Evolutionary conservation across 345 rosid genomes (phyloP), one percentile per base, ranked within the genome.

Genomic region (Brassica nigra): DNA sequence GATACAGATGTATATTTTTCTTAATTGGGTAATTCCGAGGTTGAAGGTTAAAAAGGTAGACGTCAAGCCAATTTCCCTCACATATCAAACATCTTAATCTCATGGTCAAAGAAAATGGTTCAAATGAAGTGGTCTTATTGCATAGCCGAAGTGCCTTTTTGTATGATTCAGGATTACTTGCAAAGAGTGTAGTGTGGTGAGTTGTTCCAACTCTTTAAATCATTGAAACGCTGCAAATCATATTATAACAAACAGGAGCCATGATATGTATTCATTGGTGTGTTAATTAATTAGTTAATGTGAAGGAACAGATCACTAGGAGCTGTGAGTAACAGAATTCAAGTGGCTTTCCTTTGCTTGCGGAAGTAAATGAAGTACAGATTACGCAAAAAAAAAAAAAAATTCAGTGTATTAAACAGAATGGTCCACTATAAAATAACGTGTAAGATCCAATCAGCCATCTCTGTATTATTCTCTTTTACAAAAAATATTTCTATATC

Each of bases 291-390:
- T 61, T 28, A 49, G 8, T 70, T 70, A n/a, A 57, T 44, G 76
- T 57, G 57, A 23, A 69, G 61, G 59, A 69, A 75, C 80, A 80
- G 79, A 75, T 80, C 83, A 76, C 69, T 76, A 44, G 68, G 73
- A 71, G 80, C 80, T 64, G 77, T 65, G 62, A 69, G 62, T 70
- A 33, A 71, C 76, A 65, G 80, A 80, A 57, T 55, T 58, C 73
- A 80, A 80, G 83, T 80, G 83, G 80, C 66, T 80, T 75, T 75
- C 80, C 83, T 63, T 80, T 64, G 76, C 83, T 76, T 80, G 76
- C 83, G 83, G 80, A 76, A 71, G 58, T 44, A 58, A 71, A 81
- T 81, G 69, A 76, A 71, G 80, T 81, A 47, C 27, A 81, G 61
- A 70, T 65, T 76, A 81, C 83, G 78, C 34, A 20, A 47, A 20